Evolutionary conservation across 2,329 filamentous ascomycete genomes (phyloP), one percentile per base, ranked within the genome.

Genomic region (Ascosphaera apis): DNA sequence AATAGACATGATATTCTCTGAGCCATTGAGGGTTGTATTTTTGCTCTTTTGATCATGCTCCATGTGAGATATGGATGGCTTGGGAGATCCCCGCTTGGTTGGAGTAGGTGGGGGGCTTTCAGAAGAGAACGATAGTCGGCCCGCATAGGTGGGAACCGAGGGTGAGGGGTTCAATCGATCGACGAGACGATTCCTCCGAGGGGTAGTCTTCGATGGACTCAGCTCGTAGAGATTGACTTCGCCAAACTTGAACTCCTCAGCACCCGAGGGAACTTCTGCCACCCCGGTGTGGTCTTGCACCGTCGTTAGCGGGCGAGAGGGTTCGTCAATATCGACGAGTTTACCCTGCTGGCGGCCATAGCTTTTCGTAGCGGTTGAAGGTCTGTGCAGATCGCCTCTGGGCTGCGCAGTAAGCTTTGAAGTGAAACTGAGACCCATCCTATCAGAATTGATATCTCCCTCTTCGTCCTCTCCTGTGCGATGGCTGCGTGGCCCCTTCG

Each of bases 1-100:
- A 36, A 42, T 43, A 9, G 48, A 36, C 37, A 28, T 8, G 25
- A 28, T 13, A 13, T 28, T 13, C 13, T 28, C 9, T 13, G 25
- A 8, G 25, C 9, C 25, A 28, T n/a, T n/a, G n/a, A n/a, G n/a
- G n/a, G n/a, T n/a, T n/a, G n/a, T n/a, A n/a, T n/a, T n/a, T n/a
- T n/a, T n/a, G n/a, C n/a, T n/a, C n/a, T n/a, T n/a, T n/a, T n/a
- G n/a, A n/a, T n/a, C n/a, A n/a, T n/a, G n/a, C n/a, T n/a, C n/a
- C n/a, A n/a, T n/a, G n/a, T n/a, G n/a, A n/a, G n/a, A n/a, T n/a
- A n/a, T n/a, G n/a, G n/a, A n/a, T n/a, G n/a, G n/a, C n/a, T n/a
- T n/a, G n/a, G n/a, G n/a, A n/a, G n/a, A n/a, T n/a, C n/a, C n/a
- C 25, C 25, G 25, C 25, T 28, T 28, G 25, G 9, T 28, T 28